Evolutionary conservation across 345 rosid species (phyloP), one percentile per base, ranked within the genome.

Genomic region (Salix purpurea): DNA sequence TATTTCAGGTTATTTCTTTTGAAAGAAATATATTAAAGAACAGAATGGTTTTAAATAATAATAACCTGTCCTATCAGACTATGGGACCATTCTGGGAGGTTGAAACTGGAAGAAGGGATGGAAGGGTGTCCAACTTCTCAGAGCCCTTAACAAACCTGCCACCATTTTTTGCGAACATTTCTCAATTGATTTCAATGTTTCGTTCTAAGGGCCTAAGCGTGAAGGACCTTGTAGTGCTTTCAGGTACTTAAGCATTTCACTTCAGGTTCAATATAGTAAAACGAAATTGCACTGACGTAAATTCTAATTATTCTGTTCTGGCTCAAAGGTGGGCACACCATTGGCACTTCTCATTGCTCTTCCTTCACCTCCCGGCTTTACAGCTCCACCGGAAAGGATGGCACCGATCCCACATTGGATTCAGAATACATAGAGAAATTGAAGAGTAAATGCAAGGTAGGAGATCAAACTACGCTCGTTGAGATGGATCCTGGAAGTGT

Each of bases 401-500:
- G 83, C 46, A 61, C 81, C 6, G 94, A 90, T 32, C 93, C 92
- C 4, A 68, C 66, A 18, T 71, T 92, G 48, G 92, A 91, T 72
- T 85, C 66, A 74, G 84, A 40, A 82, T 81, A 76, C 62, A 71
- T 85, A 13, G 50, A 52, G 3, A 72, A 5, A 21, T 78, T 91
- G 65, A 83, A 79, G 77, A 9, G 2, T 6, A 89, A 54, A 77
- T 89, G 95, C 83, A 82, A 79, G 71, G 89, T 76, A 0, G 80
- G 79, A 4, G 94, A 90, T 71, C 74, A 44, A 11, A 89, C 69
- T 1, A 84, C 93, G 18, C 78, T 87, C 4, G 87, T 84, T 6
- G 93, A 90, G 70, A 89, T 92, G 94, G 93, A 90, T 70, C 97
- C 94, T 0, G 93, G 93, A 28, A 89, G 94, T 46, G 81, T 79